Conservation (phyloP, 805 yeast genomes). For the Peterozyma toletana region DNA sequence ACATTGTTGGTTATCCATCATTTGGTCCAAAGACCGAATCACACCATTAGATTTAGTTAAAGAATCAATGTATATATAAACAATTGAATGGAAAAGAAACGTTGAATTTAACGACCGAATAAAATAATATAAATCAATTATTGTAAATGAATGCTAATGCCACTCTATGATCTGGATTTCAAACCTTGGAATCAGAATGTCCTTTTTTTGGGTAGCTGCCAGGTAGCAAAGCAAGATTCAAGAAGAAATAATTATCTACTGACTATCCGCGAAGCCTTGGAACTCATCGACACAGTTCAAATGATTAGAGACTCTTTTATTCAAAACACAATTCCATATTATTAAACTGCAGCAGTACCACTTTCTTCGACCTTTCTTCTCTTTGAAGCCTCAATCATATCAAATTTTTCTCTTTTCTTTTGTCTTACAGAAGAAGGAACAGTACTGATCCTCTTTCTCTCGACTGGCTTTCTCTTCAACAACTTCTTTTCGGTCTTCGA, state of each 20-base stretch:
- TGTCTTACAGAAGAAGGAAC: constrained; percentile 64
- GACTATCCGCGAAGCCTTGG: too few relatives aligned
- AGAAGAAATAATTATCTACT: too few relatives aligned
- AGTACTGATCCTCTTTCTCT: constrained; percentile 75
- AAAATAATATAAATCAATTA: neutral
- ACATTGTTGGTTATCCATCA: constrained; percentile 79
- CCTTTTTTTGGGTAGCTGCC: neutral
- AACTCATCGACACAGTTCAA: too few relatives aligned
- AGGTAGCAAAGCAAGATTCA: too few relatives aligned
- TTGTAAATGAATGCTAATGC: too few relatives aligned
- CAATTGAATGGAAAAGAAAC: neutral
- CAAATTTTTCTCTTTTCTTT: constrained; percentile 53
- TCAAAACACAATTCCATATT: too few relatives aligned
- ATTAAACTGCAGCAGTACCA: too few relatives aligned
- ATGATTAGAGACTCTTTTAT: too few relatives aligned
- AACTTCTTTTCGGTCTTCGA: constrained; percentile 54
- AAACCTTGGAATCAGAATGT: too few relatives aligned
- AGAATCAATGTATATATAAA: neutral
- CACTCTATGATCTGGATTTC: neutral
- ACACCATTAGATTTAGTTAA: constrained; percentile 14
- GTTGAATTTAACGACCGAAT: neutral
- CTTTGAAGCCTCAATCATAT: constrained; percentile 75
- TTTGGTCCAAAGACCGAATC: constrained; percentile 40
- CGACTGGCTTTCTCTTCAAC: constrained; percentile 48
- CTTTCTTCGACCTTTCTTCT: constrained; percentile 35